Evolutionary conservation across 2,329 filamentous ascomycete species (phyloP).

Genomic region (Calonectria pseudoreteaudii): DNA sequence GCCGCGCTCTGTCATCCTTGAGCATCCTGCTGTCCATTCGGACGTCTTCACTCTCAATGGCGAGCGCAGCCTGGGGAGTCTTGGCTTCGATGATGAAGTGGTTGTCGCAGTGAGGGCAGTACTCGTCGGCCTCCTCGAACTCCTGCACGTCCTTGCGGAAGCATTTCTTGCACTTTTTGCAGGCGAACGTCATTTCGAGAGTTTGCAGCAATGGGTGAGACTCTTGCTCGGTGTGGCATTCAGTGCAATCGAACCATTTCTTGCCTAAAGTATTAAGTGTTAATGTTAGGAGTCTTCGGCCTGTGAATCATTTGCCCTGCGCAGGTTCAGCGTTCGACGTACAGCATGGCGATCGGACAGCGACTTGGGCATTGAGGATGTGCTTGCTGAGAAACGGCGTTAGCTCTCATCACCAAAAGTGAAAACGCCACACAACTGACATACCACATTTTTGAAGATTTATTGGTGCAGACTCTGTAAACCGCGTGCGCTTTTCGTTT

Average conservation of each 20-base stretch:
- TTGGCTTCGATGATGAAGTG: constrained; percentile 94
- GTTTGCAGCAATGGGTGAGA: constrained; percentile 80
- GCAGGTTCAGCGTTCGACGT: constrained; percentile 49
- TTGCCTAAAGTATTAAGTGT: constrained; percentile 66
- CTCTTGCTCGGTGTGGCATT: constrained; percentile 90
- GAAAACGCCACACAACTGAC: neutral
- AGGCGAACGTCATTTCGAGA: constrained; percentile 93
- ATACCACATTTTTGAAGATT: constrained; percentile 51
- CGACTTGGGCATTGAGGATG: constrained; percentile 96
- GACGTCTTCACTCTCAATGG: constrained; percentile 92
- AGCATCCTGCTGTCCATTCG: constrained; percentile 90
- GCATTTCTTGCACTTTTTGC: constrained; percentile 99
- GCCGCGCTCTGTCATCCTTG: constrained; percentile 83
- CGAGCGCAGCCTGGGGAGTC: constrained; percentile 83
- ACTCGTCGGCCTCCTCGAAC: constrained; percentile 97
- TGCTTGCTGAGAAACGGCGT: constrained; percentile 78
- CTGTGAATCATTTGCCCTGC: neutral
- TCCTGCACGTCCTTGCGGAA: constrained; percentile 94
- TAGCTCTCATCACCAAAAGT: neutral
- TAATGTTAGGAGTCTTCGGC: constrained; percentile 13
- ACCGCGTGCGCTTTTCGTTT: neutral
- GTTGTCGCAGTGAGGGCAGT: constrained; percentile 99
- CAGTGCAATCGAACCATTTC: constrained; percentile 99
- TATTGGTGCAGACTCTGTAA: neutral
- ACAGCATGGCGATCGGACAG: constrained; percentile 97